Evolutionary conservation across 139 green algal species (phyloP).

Genomic region (Haematococcus lacustris): DNA sequence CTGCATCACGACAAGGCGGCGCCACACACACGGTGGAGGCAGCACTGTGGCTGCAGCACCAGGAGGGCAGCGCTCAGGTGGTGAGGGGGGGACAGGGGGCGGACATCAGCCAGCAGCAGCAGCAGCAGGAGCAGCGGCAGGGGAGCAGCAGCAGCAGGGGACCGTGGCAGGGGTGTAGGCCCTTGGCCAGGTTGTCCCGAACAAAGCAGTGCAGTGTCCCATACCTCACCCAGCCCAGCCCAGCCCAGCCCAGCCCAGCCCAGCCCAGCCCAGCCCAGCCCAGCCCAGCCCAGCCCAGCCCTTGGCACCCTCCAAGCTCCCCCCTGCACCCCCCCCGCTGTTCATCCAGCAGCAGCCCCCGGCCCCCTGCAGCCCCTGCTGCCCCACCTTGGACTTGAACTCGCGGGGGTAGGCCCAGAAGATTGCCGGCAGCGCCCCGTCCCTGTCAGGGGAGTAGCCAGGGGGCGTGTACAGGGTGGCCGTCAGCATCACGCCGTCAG

Average conservation of each 20-base stretch:
- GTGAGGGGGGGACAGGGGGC: neutral
- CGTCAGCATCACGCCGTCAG: slow-evolving; percentile 88
- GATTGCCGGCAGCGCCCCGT: slow-evolving; percentile 84
- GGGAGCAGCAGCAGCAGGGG: neutral
- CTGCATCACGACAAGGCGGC: slow-evolving; percentile 23
- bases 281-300: neutral
- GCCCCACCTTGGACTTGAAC: slow-evolving; percentile 74
- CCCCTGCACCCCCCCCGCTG: neutral
- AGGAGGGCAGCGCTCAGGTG: neutral
- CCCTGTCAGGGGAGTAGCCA: slow-evolving; percentile 63
- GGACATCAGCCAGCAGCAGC: neutral
- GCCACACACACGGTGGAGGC: neutral
- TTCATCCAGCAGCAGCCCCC: neutral
- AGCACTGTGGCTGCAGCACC: neutral
- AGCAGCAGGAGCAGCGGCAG: neutral
- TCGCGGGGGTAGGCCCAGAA: slow-evolving; percentile 93
- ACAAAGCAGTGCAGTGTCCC: too few species aligned
- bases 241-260: neutral
- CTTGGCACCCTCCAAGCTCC: neutral
- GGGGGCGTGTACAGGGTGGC: slow-evolving; percentile 91
- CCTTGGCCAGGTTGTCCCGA: neutral
- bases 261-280: too few species aligned
- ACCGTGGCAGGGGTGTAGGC: neutral
- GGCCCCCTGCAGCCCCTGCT: neutral
- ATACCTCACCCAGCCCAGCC: neutral